Base-by-base conservation (phyloP, 140 eudicot genomes). In the Erigeron philadelphicus region DNA sequence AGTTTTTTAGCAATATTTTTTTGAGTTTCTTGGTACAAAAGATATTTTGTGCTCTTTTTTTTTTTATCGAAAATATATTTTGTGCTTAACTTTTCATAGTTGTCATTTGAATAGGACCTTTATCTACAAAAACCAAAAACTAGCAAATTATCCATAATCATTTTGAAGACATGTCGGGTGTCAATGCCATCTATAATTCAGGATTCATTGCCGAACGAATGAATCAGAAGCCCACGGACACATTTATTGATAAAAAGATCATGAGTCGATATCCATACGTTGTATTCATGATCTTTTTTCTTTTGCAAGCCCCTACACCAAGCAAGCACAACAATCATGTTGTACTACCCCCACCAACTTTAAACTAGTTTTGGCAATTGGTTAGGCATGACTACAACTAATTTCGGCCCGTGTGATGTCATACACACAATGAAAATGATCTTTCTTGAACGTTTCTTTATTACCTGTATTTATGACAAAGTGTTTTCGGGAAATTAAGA, bases 351-450 rank as follows among this genome's bases (percentile, higher is more conserved):
- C 58, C 52, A 50, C 76, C 18, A 61, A 7, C 25, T 44, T 48
- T 25, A 7, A 18, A 6, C 16, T 40, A 31, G 4, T 11, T 16
- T 62, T 18, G 9, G 5, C 5, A 2, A 52, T 17, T 2, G 5
- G 23, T 74, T 65, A 55, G 53, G 72, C 68, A 45, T 45, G 72
- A 54, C 31, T 54, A 66, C 65, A 54, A 66, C 72, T 43, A 74
- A 54, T 56, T 73, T 31, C 38, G 38, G 38, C 54, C 45, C n/a
- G 3, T 17, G 62, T 12, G 59, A 55, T 65, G 65, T 65, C 23
- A 42, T 54, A 11, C n/a, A 49, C n/a, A 1, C 41, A 46, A 61
- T 46, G 62, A 48, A 35, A 47, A 47, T 31, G 43, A 46, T 59
- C 8, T 71, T 45, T 54, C 7, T 68, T n/a, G n/a, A n/a, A n/a